Conservation (phyloP, 306 rosid species). For the Rosa persica region DNA sequence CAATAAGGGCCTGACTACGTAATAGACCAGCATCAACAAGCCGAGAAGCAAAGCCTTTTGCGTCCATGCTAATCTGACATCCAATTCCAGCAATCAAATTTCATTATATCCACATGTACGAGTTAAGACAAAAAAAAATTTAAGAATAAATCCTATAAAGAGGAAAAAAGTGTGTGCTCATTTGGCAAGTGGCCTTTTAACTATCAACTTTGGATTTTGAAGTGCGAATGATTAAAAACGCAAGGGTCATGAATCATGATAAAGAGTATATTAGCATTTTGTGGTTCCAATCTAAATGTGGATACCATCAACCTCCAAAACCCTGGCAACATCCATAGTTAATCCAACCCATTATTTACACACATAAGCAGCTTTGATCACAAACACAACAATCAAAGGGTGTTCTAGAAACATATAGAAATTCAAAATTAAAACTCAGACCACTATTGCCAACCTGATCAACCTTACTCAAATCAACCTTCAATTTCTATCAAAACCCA, state of each 20-base stretch:
- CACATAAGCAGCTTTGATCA: background rate
- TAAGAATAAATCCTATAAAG: background rate
- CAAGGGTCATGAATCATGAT: background rate
- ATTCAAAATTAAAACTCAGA: background rate
- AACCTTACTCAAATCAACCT: background rate
- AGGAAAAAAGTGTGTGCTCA: background rate
- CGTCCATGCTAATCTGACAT: constrained; percentile 66
- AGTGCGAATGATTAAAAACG: background rate
- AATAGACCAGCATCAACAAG: constrained; percentile 66
- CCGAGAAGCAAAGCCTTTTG: constrained; percentile 50
- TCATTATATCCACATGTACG: background rate
- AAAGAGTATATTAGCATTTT: background rate
- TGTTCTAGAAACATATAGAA: background rate
- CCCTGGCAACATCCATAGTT: background rate
- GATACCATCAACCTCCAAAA: background rate
- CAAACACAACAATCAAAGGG: background rate
- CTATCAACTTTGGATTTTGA: background rate
- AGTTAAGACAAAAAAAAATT: too few species aligned
- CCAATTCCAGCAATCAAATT: constrained; percentile 26
- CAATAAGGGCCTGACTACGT: constrained; percentile 90
- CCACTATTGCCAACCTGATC: background rate
- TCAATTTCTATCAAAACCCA: background rate
- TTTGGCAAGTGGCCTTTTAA: background rate
- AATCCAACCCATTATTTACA: background rate
- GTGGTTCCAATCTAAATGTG: constrained; percentile 4